These are phyloP conservation scores for Wickerhamiella dianesei DNA, from an alignment of 805 yeast species.

Conservation along the genomic window DNA sequence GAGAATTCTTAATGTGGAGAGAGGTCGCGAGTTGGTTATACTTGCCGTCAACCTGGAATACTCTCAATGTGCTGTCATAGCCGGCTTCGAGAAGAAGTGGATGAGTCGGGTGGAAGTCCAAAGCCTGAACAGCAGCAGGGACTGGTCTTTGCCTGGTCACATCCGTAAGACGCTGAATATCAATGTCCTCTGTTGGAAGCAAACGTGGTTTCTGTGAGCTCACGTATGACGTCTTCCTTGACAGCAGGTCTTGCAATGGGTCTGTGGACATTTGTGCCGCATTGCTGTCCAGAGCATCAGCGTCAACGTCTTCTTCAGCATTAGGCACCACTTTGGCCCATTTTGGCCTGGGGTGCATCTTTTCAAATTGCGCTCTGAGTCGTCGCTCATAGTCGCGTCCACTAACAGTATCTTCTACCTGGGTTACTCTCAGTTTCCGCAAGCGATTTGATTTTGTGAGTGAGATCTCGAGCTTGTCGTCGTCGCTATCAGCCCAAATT, in stretches of 20 bases:
- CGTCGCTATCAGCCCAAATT: conserved; percentile 84
- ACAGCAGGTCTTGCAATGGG: conserved; percentile 25
- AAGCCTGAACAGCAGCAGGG: conserved; percentile 67
- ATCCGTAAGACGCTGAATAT: conserved; percentile 73
- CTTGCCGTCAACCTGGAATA: conserved; percentile 85
- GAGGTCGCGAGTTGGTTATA: conserved; percentile 69
- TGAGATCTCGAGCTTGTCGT: conserved; percentile 56
- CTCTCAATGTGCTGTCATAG: conserved; percentile 72
- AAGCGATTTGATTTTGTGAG: conserved; percentile 44
- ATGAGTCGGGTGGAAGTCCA: conserved; percentile 72
- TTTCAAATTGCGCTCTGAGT: conserved; percentile 56
- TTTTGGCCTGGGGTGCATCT: conserved; percentile 67
- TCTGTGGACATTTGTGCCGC: conserved; percentile 14
- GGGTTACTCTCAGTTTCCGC: conserved; percentile 56
- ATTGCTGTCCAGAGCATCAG: conserved; percentile 17
- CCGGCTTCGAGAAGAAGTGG: conserved; percentile 86
- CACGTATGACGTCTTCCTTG: conserved; percentile 21
- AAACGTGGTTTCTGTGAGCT: conserved; percentile 30
- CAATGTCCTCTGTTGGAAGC: conserved; percentile 55
- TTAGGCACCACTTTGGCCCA: conserved; percentile 41
- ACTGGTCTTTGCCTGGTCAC: conserved; percentile 63
- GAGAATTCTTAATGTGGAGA: conserved; percentile 62
- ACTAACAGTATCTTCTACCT: conserved; percentile 37
- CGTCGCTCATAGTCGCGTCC: conserved; percentile 52
- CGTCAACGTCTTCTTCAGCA: conserved; percentile 20